Evolutionary conservation across 768 basidiomycete species (phyloP), one percentile per base, ranked within the genome.

Genomic region (Clavulina sp.): DNA sequence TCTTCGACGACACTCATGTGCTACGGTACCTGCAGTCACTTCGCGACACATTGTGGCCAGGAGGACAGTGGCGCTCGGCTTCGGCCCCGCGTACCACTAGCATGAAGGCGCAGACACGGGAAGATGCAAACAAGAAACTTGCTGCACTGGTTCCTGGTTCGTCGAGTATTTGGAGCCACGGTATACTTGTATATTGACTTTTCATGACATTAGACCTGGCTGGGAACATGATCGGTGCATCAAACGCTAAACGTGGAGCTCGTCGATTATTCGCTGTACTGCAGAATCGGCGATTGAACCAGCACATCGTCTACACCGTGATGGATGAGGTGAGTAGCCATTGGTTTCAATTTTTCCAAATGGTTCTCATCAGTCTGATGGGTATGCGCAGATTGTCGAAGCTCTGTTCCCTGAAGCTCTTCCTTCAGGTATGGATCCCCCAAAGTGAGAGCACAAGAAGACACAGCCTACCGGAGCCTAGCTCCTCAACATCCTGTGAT

Each of bases 161-260:
- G 43, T 13, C 13, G n/a, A 7, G 65, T 52, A 6, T 0, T 23
- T 7, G 9, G 9, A 7, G 7, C 34, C 19, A 7, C 19, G 1
- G 21, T n/a, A 26, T 5, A 26, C n/a, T 24, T 2, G 16, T 4
- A 16, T 33, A 3, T 24, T 29, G 6, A 16, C 40, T 19, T 0
- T 31, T 21, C 34, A 19, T 23, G 21, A 4, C 19, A 43, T 4
- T n/a, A 95, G 93, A 97, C 61, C 66, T 96, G 49, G 91, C 87
- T 30, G 88, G 93, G 4, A 96, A 95, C 59, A 89, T 96, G 83
- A 96, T 96, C 57, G 95, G 95, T n/a, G 75, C 91, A 29, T 81
- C 85, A 2, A 97, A 99, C 61, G 91, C 93, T 18, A 77, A 91
- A 9, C 74, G 91, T 40, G 95, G 92, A 16, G 91, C 93, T 5